A percentile compares a stretch with the other conserved stretches of the same genome.
Evolutionary conservation across 495 filamentous ascomycete genomes (phyloP).

Genomic region (Tuber borchii): DNA sequence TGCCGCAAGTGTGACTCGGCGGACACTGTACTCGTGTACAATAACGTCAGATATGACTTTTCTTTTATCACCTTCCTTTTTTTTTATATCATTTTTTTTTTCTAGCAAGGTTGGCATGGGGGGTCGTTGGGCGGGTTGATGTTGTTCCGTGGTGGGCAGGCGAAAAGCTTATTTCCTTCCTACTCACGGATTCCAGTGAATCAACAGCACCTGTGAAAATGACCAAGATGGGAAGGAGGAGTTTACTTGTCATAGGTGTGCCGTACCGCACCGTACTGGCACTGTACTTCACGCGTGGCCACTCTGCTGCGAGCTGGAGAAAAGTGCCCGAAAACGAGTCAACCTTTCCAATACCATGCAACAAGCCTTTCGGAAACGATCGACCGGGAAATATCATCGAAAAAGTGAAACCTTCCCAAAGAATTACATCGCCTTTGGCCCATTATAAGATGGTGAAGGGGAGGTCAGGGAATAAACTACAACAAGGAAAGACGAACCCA

Average conservation of each 20-base stretch:
- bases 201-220: neutral
- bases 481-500: too few species aligned
- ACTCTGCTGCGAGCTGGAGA: too few species aligned
- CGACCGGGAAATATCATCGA: too few species aligned
- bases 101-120: neutral
- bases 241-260: neutral
- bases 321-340: too few species aligned
- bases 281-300: too few species aligned
- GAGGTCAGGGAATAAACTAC: too few species aligned
- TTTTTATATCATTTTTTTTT: neutral
- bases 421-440: too few species aligned
- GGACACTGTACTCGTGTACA: neutral
- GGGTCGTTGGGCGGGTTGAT: neutral
- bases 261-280: neutral
- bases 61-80: neutral
- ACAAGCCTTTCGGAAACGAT: too few species aligned
- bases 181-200: neutral
- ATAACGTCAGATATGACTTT: neutral
- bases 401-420: too few species aligned
- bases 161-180: neutral
- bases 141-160: neutral
- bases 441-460: too few species aligned
- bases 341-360: too few species aligned
- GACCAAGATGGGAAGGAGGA: neutral
- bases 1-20: neutral